Conservation (phyloP, 441 rosid genomes). For the Populus hybrid region DNA sequence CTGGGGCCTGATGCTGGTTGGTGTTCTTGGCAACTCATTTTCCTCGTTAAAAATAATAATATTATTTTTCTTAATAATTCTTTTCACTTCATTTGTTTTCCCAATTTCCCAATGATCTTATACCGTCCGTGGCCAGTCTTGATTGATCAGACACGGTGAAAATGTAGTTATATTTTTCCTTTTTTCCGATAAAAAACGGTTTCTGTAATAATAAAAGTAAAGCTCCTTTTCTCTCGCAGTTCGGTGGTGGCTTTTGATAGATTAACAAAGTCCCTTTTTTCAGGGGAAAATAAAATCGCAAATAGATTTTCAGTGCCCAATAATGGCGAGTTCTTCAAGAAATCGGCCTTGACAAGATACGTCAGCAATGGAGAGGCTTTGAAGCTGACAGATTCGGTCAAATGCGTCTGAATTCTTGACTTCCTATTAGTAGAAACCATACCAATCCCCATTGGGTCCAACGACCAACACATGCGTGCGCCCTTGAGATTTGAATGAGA, state of each 20-base stretch:
- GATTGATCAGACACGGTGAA: not conserved
- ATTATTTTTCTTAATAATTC: no score
- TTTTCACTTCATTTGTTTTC: not conserved
- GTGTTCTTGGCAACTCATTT: not conserved
- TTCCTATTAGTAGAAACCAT: no score
- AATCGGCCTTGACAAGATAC: not conserved
- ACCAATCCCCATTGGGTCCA: no score
- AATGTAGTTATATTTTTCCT: not conserved
- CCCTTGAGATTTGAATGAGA: not conserved
- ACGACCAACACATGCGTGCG: not conserved
- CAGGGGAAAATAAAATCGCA: no score
- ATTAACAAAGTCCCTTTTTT: no score
- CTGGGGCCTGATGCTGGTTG: not conserved
- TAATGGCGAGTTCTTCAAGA: not conserved
- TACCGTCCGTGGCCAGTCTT: not conserved
- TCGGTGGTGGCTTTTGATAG: no score
- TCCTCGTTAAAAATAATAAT: no score
- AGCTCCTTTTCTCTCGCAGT: no score
- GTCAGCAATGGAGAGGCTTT: not conserved
- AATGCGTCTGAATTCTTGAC: not conserved
- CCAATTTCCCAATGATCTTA: not conserved
- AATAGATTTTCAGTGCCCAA: no score
- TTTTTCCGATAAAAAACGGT: no score
- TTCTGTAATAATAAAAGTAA: no score
- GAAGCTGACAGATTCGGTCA: slow-evolving; percentile 27